Conservation (phyloP, 163 green algal species). For the Coccomyxa subellipsoidea region DNA sequence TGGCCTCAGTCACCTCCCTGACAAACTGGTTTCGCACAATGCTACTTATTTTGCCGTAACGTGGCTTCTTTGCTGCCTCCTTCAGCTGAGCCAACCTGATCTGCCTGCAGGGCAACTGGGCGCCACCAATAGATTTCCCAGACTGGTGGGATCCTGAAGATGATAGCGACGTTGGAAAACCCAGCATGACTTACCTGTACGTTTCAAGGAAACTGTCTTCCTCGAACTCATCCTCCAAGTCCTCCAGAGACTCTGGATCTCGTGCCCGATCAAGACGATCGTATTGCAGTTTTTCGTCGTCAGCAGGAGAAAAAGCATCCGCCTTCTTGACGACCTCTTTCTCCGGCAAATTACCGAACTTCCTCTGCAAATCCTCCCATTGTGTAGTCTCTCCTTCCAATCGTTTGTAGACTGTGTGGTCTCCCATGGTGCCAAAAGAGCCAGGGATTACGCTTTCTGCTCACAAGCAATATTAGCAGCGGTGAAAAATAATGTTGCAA, state of each 20-base stretch:
- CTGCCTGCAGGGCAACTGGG: slow-evolving; percentile 40
- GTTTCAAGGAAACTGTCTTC: slow-evolving; percentile 77
- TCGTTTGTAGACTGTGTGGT: slow-evolving; percentile 78
- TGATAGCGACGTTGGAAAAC: no score
- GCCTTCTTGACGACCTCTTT: slow-evolving; percentile 60
- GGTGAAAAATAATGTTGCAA: no score
- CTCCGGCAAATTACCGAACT: slow-evolving; percentile 71
- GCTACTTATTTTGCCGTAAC: slow-evolving; percentile 59
- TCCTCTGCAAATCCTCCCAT: slow-evolving; percentile 87
- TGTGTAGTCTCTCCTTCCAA: slow-evolving; percentile 75
- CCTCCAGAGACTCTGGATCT: slow-evolving; percentile 57
- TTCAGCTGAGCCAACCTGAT: slow-evolving; percentile 72
- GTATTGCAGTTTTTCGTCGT: slow-evolving; percentile 28
- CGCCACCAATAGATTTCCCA: not conserved
- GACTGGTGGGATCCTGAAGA: not conserved
- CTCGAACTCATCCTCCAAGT: slow-evolving; percentile 72
- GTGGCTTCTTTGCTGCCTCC: slow-evolving; percentile 26
- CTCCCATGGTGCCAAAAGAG: slow-evolving; percentile 57
- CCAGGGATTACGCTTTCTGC: no score
- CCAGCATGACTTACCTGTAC: no score
- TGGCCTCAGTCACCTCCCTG: slow-evolving; percentile 68
- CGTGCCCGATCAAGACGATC: slow-evolving; percentile 34
- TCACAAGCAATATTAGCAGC: no score
- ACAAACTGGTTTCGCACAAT: slow-evolving; percentile 77
- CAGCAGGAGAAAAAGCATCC: slow-evolving; percentile 31